Evolutionary conservation across 2,329 filamentous ascomycete genomes (phyloP).

Genomic region (Thermoascus crustaceus): DNA sequence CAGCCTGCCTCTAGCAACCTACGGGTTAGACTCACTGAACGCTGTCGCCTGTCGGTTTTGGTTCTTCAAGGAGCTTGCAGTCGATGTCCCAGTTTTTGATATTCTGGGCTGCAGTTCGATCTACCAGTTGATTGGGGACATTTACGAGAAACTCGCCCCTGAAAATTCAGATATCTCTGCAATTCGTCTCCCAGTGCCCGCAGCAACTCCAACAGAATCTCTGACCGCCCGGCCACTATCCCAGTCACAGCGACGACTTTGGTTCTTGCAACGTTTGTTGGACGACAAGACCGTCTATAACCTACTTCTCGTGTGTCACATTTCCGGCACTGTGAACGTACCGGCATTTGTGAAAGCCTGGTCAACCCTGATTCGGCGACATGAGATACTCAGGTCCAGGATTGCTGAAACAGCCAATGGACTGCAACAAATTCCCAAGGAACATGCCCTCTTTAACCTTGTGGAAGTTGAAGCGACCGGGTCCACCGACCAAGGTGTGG

Average conservation of each 20-base stretch:
- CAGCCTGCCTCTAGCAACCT: background rate
- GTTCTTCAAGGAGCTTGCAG: background rate
- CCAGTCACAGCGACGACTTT: background rate
- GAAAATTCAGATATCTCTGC: constrained; percentile 1
- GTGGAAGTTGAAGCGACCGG: background rate
- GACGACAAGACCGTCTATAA: background rate
- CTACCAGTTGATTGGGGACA: background rate
- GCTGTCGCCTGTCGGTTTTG: background rate
- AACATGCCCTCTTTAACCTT: constrained; percentile 1
- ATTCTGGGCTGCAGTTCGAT: constrained; percentile 1
- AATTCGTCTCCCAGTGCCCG: no score
- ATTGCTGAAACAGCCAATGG: constrained; percentile 4
- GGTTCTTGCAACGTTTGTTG: background rate
- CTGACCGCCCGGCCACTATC: constrained; percentile 2
- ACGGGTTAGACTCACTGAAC: background rate
- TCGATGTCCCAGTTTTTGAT: background rate
- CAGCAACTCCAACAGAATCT: constrained; percentile 1
- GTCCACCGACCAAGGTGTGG: background rate
- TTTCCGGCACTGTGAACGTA: background rate
- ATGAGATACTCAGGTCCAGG: constrained; percentile 3
- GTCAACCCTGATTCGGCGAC: constrained; percentile 1
- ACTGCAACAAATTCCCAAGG: constrained; percentile 4
- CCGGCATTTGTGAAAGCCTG: background rate
- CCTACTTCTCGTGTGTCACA: background rate
- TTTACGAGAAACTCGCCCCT: constrained; percentile 1